Conservation (phyloP, 2,329 filamentous ascomycete species). For the Tolypocladium guangdongense region DNA sequence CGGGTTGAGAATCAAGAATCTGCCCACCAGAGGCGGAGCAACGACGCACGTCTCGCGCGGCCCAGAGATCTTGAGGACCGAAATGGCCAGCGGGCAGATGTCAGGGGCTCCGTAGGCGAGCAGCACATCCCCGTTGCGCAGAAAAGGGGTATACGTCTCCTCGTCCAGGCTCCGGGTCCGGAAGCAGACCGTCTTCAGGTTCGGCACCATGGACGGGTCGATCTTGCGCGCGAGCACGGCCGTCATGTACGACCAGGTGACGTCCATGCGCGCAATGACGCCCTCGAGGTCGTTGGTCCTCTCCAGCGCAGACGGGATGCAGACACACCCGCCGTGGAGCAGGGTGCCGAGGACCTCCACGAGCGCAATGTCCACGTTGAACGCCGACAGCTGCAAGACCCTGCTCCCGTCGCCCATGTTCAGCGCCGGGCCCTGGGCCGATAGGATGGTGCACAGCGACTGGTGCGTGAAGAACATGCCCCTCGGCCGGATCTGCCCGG, state of each 20-base stretch:
- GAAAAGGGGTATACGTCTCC: conserved; percentile 36
- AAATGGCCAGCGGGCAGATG: conserved; percentile 39
- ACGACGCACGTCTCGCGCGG: conserved; percentile 29
- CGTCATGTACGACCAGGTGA: conserved; percentile 45
- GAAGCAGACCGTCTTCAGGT: conserved; percentile 31
- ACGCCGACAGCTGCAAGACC: conserved; percentile 43
- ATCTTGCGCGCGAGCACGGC: conserved; percentile 43
- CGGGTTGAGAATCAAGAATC: conserved; percentile 41
- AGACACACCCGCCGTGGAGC: conserved; percentile 46
- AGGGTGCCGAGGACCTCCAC: conserved; percentile 41
- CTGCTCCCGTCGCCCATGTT: conserved; percentile 39
- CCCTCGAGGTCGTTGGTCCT: conserved; percentile 37
- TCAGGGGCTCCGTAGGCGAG: conserved; percentile 41
- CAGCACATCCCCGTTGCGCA: conserved; percentile 32
- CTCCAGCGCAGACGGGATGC: conserved; percentile 41
- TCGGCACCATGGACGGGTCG: conserved; percentile 23
- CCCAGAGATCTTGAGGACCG: conserved; percentile 31
- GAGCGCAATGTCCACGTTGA: conserved; percentile 41
- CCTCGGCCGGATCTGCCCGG: conserved; percentile 37
- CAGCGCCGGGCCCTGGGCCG: conserved; percentile 38
- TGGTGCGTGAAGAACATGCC: conserved; percentile 53
- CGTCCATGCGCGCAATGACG: conserved; percentile 37
- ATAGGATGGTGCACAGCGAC: conserved; percentile 42
- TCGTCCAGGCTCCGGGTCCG: conserved; percentile 38
- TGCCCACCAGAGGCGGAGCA: conserved; percentile 35